phyloP scores from a whole-genome alignment of 345 rosid species.

The Nasturtium officinale region DNA sequence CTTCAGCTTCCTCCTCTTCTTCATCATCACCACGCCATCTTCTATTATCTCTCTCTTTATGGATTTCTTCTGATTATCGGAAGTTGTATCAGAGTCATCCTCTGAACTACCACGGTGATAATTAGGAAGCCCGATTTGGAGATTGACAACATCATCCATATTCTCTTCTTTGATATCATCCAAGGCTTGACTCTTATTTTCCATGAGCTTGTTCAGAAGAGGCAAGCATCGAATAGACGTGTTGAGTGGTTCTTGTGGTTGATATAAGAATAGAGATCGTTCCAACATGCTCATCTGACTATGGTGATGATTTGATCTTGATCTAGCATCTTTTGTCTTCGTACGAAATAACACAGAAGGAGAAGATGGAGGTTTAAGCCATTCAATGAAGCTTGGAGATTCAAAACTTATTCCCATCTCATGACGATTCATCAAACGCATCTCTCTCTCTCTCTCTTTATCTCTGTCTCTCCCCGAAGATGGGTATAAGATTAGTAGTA shows the following conservation, averaged over 20 bases:
- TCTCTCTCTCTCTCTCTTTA: slow-evolving; percentile 24
- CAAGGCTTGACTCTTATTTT: slow-evolving; percentile 11
- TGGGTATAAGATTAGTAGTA: slow-evolving; percentile 19
- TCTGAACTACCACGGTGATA: slow-evolving; percentile 39
- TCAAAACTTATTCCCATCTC: slow-evolving; percentile 32
- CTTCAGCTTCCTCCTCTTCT: slow-evolving; percentile 35
- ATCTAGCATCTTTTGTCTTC: slow-evolving; percentile 33
- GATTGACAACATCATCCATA: slow-evolving; percentile 38
- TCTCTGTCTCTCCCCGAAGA: slow-evolving; percentile 8
- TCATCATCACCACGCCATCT: slow-evolving; percentile 30
- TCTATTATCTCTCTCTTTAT: slow-evolving; percentile 39
- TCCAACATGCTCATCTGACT: slow-evolving; percentile 31
- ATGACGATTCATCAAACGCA: slow-evolving; percentile 27
- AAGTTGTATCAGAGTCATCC: slow-evolving; percentile 40
- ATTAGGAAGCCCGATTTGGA: slow-evolving; percentile 41
- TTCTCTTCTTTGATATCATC: slow-evolving; percentile 30
- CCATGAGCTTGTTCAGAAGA: slow-evolving; percentile 47
- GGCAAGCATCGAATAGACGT: slow-evolving; percentile 40
- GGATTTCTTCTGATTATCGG: slow-evolving; percentile 18
- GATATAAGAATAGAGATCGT: slow-evolving; percentile 31
- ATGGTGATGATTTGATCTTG: slow-evolving; percentile 30
- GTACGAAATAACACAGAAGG: slow-evolving; percentile 30
- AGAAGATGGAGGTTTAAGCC: slow-evolving; percentile 40
- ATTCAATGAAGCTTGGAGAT: slow-evolving; percentile 37
- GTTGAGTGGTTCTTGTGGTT: slow-evolving; percentile 31